phyloP scores from a whole-genome alignment of 2,329 filamentous ascomycete genomes.

The Neopestalotiopsis rosae region DNA sequence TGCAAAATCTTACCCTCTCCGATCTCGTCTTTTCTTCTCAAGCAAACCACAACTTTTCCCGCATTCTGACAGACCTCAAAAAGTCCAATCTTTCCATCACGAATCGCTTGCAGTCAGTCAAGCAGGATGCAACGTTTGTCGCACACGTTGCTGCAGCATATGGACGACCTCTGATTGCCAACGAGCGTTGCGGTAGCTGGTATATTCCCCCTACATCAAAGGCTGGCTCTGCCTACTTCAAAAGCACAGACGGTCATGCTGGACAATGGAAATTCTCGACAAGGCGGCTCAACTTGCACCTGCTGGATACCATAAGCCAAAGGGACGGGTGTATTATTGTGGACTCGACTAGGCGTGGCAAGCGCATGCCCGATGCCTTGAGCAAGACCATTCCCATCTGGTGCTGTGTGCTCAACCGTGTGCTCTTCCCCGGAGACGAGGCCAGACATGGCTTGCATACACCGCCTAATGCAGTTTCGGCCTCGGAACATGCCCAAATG shows the following conservation, averaged over 20 bases:
- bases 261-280: constrained; percentile 91
- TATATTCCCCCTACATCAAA: constrained; percentile 76
- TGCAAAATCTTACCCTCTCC: constrained; percentile 31
- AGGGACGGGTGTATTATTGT: constrained; percentile 84
- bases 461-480: constrained; percentile 73
- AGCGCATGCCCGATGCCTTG: constrained; percentile 93
- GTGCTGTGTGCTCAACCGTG: constrained; percentile 84
- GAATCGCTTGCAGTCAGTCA: constrained; percentile 84
- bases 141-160: constrained; percentile 60
- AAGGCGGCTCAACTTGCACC: constrained; percentile 81
- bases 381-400: constrained; percentile 94
- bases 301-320: constrained; percentile 70
- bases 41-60: constrained; percentile 69
- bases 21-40: constrained; percentile 57
- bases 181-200: constrained; percentile 96
- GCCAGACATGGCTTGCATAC: constrained; percentile 64
- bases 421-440: constrained; percentile 67
- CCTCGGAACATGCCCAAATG: constrained; percentile 83
- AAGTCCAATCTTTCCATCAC: constrained; percentile 77
- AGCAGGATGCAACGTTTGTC: constrained; percentile 78
- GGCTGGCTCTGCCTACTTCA: constrained; percentile 85
- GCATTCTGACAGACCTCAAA: constrained; percentile 74
- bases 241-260: constrained; percentile 94
- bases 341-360: constrained; percentile 90
- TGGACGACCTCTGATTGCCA: constrained; percentile 78